These are phyloP conservation scores for Fimicolochytrium jonesii DNA, from an alignment of 192 early-diverging fungal genomes.

Conservation along the genomic window DNA sequence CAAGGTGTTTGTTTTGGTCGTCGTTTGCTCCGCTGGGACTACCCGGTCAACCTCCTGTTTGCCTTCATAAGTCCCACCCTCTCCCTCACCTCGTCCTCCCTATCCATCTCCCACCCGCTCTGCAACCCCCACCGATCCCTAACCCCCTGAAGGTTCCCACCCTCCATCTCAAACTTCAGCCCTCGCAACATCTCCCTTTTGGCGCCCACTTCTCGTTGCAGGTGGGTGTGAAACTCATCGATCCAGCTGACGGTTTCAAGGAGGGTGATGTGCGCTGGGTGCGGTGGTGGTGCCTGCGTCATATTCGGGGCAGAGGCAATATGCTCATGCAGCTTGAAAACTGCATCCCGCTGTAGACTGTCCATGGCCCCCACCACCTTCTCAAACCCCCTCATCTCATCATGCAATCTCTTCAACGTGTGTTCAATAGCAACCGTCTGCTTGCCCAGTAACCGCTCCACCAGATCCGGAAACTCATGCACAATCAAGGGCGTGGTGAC, in stretches of 20 bases:
- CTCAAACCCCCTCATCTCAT: background rate
- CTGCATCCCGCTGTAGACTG: background rate
- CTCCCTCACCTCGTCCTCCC: too few relatives aligned
- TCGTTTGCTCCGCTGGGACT: too few relatives aligned
- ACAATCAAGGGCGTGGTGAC: slow-evolving; percentile 13
- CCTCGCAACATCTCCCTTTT: slow-evolving; percentile 5
- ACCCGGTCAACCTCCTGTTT: too few relatives aligned
- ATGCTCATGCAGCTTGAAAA: background rate
- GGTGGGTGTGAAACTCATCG: background rate
- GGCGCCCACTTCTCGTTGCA: background rate
- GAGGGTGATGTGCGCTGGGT: background rate
- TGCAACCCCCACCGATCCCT: slow-evolving; percentile 18
- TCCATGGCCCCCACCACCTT: background rate
- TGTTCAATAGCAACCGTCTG: slow-evolving; percentile 8
- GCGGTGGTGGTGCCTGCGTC: background rate
- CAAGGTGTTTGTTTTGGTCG: too few relatives aligned
- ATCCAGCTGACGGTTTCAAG: slow-evolving; percentile 10
- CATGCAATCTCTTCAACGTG: background rate
- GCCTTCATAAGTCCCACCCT: too few relatives aligned
- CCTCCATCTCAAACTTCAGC: background rate
- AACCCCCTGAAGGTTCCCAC: background rate
- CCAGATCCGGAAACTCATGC: slow-evolving; percentile 13
- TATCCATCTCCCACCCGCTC: too few relatives aligned
- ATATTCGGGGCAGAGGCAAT: background rate
- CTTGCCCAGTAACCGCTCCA: slow-evolving; percentile 5